Evolutionary conservation across 202 grass and related monocot genomes (phyloP).

Genomic region (Bolboschoenoplectus hybrid): DNA sequence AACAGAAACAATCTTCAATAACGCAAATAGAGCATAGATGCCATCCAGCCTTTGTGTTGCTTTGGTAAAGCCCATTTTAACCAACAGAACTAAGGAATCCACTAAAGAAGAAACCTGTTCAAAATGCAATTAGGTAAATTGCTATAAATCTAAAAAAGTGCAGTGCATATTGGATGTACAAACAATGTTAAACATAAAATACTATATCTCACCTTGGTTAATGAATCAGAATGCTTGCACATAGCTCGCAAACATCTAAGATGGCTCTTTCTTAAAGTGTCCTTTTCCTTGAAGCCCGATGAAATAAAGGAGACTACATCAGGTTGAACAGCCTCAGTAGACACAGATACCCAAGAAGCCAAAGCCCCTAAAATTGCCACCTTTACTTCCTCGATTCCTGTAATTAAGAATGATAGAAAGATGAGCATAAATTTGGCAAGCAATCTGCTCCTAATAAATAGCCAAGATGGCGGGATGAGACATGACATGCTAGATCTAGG

Average conservation of each 20-base stretch:
- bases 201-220: slow-evolving; percentile 56
- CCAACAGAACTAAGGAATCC: slow-evolving; percentile 78
- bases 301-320: slow-evolving; percentile 81
- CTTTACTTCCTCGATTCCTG: slow-evolving; percentile 97
- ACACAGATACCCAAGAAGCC: slow-evolving; percentile 69
- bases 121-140: slow-evolving; percentile 36
- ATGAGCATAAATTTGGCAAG: slow-evolving; percentile 17
- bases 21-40: slow-evolving; percentile 83
- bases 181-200: slow-evolving; percentile 10
- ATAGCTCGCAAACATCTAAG: slow-evolving; percentile 73
- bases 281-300: slow-evolving; percentile 87
- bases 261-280: slow-evolving; percentile 87
- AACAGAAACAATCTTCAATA: slow-evolving; percentile 76
- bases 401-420: slow-evolving; percentile 38
- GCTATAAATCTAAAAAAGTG: slow-evolving; percentile 26
- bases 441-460: slow-evolving; percentile 16
- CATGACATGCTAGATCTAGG: slow-evolving; percentile 6
- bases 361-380: slow-evolving; percentile 72
- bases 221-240: slow-evolving; percentile 83
- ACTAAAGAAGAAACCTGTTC: slow-evolving; percentile 73
- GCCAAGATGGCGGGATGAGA: background rate
- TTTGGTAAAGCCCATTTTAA: slow-evolving; percentile 89
- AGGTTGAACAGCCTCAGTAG: slow-evolving; percentile 68
- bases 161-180: background rate
- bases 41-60: slow-evolving; percentile 96